phyloP scores from a whole-genome alignment of 2,329 filamentous ascomycete genomes.

The Tympanopsis confertula region DNA sequence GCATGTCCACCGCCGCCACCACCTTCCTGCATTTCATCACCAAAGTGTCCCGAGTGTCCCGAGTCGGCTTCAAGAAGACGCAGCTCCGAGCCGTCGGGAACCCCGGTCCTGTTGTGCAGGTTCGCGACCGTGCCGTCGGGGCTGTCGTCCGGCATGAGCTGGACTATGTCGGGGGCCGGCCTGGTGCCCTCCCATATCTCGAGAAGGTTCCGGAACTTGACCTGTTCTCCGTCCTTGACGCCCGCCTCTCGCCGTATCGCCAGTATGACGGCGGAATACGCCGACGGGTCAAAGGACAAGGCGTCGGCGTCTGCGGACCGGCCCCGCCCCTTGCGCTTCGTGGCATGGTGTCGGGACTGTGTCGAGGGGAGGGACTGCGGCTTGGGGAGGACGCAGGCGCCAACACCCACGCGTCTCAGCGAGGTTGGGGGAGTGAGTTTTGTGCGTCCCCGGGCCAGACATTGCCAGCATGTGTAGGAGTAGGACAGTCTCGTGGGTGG shows the following conservation, averaged over 20 bases:
- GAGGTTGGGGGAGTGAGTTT: background rate
- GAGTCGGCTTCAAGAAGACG: background rate
- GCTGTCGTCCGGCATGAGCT: background rate
- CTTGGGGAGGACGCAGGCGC: background rate
- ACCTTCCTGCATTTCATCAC: background rate
- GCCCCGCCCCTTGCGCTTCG: too few relatives aligned
- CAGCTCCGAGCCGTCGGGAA: background rate
- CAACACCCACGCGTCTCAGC: background rate
- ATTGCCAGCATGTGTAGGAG: background rate
- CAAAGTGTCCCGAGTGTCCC: background rate
- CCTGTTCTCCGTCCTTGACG: background rate
- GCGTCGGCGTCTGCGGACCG: too few relatives aligned
- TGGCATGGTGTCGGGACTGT: background rate
- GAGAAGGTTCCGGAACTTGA: background rate
- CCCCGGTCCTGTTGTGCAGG: background rate
- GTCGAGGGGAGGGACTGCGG: background rate
- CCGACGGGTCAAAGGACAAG: background rate
- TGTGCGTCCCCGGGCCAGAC: background rate
- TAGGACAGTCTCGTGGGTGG: background rate
- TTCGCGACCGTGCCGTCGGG: background rate
- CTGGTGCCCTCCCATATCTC: background rate
- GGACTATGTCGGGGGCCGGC: background rate
- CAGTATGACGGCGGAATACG: background rate
- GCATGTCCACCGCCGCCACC: conserved; percentile 6
- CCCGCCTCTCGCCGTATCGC: background rate